Conservation (phyloP, 331 rosid species). For the Phaseolus coccineus region DNA sequence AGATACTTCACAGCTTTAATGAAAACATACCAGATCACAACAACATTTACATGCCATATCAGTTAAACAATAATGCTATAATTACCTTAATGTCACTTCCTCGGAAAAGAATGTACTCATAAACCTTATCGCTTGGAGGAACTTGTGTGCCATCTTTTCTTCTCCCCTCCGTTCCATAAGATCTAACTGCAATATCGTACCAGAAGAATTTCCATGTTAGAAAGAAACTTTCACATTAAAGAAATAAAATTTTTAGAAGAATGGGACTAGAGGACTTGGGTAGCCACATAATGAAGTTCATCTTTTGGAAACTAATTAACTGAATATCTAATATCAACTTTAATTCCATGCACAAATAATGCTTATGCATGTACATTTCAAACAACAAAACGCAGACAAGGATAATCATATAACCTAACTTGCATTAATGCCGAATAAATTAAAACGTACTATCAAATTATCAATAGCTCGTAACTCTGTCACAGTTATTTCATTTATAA, state of each 20-base stretch:
- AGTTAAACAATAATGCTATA: background rate
- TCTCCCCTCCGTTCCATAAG: conserved; percentile 80
- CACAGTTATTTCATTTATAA: background rate
- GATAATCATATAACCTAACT: background rate
- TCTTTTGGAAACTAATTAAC: background rate
- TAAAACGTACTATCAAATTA: background rate
- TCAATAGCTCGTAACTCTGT: background rate
- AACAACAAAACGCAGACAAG: background rate
- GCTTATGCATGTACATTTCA: background rate
- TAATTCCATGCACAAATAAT: background rate
- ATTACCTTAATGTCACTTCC: conserved; percentile 76
- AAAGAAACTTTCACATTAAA: conserved; percentile 25
- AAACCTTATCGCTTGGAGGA: conserved; percentile 71
- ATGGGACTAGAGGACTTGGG: background rate
- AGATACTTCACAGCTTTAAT: conserved; percentile 17
- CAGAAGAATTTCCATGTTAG: conserved; percentile 13
- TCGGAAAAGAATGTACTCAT: conserved; percentile 74
- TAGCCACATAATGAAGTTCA: conserved; percentile 2
- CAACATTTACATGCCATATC: background rate
- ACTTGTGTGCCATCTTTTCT: conserved; percentile 72
- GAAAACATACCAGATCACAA: conserved; percentile 22
- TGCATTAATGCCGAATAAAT: conserved; percentile 1
- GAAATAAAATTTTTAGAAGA: conserved; percentile 13
- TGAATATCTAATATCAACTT: conserved; percentile 39
- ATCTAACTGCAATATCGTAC: conserved; percentile 63